These are phyloP conservation scores for Wolfiporia cocos DNA, from an alignment of 1,284 basidiomycete species.

Conservation along the genomic window DNA sequence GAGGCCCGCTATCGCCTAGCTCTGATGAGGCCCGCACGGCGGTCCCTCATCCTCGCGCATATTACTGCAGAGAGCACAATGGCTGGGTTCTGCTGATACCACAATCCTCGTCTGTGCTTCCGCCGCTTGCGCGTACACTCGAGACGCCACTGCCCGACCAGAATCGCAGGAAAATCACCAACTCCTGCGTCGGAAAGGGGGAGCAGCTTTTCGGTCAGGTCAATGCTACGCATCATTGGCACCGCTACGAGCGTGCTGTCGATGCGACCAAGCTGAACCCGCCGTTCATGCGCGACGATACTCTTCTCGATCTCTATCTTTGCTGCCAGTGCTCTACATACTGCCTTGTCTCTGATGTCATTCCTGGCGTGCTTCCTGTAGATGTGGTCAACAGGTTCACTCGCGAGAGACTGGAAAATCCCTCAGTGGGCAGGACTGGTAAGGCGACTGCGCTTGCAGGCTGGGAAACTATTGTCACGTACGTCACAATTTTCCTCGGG, in stretches of 20 bases:
- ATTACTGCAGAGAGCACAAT: constrained; percentile 74
- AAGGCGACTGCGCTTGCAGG: constrained; percentile 48
- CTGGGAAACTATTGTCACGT: constrained; percentile 67
- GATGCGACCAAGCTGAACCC: constrained; percentile 58
- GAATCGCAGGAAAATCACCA: constrained; percentile 38
- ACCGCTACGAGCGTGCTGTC: constrained; percentile 61
- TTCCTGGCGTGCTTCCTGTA: constrained; percentile 64
- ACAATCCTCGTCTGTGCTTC: constrained; percentile 53
- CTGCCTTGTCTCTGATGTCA: constrained; percentile 58
- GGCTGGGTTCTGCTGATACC: constrained; percentile 72
- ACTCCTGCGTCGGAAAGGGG: constrained; percentile 45
- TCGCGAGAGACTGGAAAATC: constrained; percentile 35
- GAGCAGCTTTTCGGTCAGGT: constrained; percentile 37
- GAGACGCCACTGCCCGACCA: constrained; percentile 49
- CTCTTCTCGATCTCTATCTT: constrained; percentile 66
- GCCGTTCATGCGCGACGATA: constrained; percentile 55
- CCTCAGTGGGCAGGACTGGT: constrained; percentile 32
- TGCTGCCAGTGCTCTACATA: constrained; percentile 79
- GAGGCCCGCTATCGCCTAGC: constrained; percentile 30
- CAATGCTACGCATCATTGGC: constrained; percentile 78
- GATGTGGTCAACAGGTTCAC: constrained; percentile 41
- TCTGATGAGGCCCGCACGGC: constrained; percentile 58
- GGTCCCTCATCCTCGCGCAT: constrained; percentile 73
- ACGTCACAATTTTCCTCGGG: constrained; percentile 18
- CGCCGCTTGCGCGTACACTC: constrained; percentile 44